These are phyloP conservation scores for Ogataea henricii DNA, from an alignment of 805 yeast species.

Conservation along the genomic window DNA sequence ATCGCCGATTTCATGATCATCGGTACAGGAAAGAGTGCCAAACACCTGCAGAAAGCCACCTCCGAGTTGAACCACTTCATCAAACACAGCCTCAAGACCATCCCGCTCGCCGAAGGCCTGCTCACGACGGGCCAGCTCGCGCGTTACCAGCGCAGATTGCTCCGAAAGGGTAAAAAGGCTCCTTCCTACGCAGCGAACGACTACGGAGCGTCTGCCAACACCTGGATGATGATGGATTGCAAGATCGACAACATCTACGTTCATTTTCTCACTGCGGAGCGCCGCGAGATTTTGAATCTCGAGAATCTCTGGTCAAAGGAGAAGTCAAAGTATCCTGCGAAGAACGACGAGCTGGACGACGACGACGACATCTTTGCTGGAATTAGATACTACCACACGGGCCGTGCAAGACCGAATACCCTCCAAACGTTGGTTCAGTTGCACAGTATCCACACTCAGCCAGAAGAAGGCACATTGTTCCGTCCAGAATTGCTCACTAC, in stretches of 20 bases:
- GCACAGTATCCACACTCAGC: background rate
- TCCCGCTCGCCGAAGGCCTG: constrained; percentile 71
- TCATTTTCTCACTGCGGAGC: constrained; percentile 71
- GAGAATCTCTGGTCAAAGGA: constrained; percentile 60
- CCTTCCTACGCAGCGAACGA: constrained; percentile 55
- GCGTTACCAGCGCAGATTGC: constrained; percentile 51
- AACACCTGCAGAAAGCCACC: constrained; percentile 74
- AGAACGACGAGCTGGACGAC: constrained; percentile 27
- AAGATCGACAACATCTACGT: constrained; percentile 61
- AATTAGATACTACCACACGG: constrained; percentile 47
- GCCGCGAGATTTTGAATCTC: constrained; percentile 67
- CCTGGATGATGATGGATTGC: constrained; percentile 84
- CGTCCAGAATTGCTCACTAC: constrained; percentile 9
- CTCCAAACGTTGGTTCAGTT: background rate
- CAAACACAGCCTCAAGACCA: constrained; percentile 49
- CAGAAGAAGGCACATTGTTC: background rate
- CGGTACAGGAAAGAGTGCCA: constrained; percentile 73
- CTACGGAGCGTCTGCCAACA: constrained; percentile 59
- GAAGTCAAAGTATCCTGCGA: constrained; percentile 15
- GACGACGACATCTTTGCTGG: constrained; percentile 49
- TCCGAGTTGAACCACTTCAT: constrained; percentile 55
- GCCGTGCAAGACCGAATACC: background rate
- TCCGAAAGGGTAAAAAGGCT: constrained; percentile 55
- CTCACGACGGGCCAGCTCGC: constrained; percentile 58
- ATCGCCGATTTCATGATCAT: constrained; percentile 57